phyloP scores from a whole-genome alignment of 768 basidiomycete genomes.

The Candolleomyces aberdarensis region DNA sequence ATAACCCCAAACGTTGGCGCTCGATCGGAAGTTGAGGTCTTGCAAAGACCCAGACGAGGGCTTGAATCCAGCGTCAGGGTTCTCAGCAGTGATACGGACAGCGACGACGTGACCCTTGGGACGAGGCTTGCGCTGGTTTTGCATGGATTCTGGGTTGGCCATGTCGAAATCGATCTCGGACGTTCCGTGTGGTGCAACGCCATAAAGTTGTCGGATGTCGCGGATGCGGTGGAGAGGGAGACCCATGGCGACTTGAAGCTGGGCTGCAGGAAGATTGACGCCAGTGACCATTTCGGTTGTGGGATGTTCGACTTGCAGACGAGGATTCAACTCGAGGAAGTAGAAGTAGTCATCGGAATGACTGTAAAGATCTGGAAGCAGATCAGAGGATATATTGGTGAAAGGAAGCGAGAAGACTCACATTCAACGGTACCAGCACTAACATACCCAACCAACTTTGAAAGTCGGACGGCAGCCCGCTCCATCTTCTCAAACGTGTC shows the following conservation, averaged over 20 bases:
- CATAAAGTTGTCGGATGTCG: slow-evolving; percentile 94
- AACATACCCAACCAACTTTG: slow-evolving; percentile 98
- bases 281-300: slow-evolving; percentile 99
- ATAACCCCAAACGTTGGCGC: slow-evolving; percentile 99
- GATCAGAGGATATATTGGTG: slow-evolving; percentile 2
- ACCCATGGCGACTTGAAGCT: slow-evolving; percentile 98
- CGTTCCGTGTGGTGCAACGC: slow-evolving; percentile 83
- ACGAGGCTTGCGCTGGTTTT: slow-evolving; percentile 89
- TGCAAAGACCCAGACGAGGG: slow-evolving; percentile 96
- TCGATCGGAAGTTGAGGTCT: slow-evolving; percentile 99
- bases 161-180: slow-evolving; percentile 98
- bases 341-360: slow-evolving; percentile 92
- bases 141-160: slow-evolving; percentile 80
- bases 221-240: slow-evolving; percentile 93
- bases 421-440: slow-evolving; percentile 99
- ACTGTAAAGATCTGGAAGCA: slow-evolving; percentile 80
- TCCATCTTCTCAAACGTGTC: slow-evolving; percentile 97
- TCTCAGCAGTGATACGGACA: slow-evolving; percentile 98
- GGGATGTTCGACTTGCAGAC: slow-evolving; percentile 99
- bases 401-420: slow-evolving; percentile 32
- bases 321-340: slow-evolving; percentile 98
- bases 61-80: slow-evolving; percentile 99
- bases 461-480: slow-evolving; percentile 97
- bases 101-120: slow-evolving; percentile 99
- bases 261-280: slow-evolving; percentile 95